These are phyloP conservation scores for Botryotinia calthae DNA, from an alignment of 2,329 filamentous ascomycete species.

Conservation along the genomic window DNA sequence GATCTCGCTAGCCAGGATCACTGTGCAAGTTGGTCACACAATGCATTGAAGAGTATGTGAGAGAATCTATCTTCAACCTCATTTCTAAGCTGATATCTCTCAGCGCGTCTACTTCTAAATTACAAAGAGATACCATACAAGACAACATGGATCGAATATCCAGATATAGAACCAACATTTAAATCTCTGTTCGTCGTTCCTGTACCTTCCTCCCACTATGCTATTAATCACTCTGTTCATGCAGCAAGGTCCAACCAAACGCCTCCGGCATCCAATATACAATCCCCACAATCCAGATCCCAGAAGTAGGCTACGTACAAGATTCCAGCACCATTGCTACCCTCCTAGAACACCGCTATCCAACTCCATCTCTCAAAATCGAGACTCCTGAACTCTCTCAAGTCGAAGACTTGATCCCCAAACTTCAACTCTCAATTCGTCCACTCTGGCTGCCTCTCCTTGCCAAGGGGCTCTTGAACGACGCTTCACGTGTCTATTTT, in stretches of 20 bases:
- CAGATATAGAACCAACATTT: slow-evolving; percentile 57
- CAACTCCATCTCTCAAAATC: slow-evolving; percentile 51
- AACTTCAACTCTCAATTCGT: slow-evolving; percentile 39
- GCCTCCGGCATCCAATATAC: slow-evolving; percentile 45
- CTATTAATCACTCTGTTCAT: slow-evolving; percentile 14
- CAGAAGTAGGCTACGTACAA: slow-evolving; percentile 59
- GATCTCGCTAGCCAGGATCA: slow-evolving; percentile 58
- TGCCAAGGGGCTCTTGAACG: slow-evolving; percentile 50
- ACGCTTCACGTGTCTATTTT: slow-evolving; percentile 55
- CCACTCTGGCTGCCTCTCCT: slow-evolving; percentile 50
- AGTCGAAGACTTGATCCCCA: slow-evolving; percentile 44
- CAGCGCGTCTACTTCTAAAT: slow-evolving; percentile 59
- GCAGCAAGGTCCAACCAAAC: slow-evolving; percentile 44
- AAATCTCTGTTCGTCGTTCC: slow-evolving; percentile 48
- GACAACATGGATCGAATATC: slow-evolving; percentile 69
- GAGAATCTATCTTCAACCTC: neutral
- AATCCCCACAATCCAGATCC: slow-evolving; percentile 54
- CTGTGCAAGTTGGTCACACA: slow-evolving; percentile 58
- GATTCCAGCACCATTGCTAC: slow-evolving; percentile 61
- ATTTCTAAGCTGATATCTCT: slow-evolving; percentile 12
- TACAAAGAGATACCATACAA: slow-evolving; percentile 66
- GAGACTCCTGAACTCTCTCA: slow-evolving; percentile 50
- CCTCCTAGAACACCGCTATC: slow-evolving; percentile 57
- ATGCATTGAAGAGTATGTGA: slow-evolving; percentile 66
- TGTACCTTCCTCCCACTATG: neutral